Evolutionary conservation across 2,329 filamentous ascomycete species (phyloP).

Genomic region (Colletotrichum aenigma): DNA sequence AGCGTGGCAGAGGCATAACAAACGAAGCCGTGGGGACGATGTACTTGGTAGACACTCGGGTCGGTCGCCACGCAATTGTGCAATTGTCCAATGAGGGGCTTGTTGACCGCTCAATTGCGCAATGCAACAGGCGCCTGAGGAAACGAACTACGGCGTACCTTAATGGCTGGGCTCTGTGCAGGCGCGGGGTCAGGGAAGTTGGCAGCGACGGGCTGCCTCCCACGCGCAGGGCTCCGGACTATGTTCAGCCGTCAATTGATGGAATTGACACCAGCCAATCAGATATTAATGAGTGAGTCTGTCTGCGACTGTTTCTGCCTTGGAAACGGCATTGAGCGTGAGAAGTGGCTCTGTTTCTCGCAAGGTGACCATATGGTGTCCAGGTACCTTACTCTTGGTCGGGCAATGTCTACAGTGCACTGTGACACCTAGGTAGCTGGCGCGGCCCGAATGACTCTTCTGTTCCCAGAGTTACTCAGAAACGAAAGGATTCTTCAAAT

Average conservation of each 20-base stretch:
- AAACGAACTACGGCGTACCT: not conserved
- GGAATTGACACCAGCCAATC: not conserved
- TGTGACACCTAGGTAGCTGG: not conserved
- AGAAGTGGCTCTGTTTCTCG: not conserved
- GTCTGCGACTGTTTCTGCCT: not conserved
- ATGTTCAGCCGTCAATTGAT: not conserved
- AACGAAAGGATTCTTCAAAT: not conserved
- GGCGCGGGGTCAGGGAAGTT: not conserved
- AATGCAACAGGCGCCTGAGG: not conserved
- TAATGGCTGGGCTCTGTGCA: not conserved
- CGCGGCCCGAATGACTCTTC: not conserved
- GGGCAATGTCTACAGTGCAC: not conserved
- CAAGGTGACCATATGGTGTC: not conserved
- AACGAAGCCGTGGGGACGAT: not conserved
- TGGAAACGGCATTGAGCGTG: not conserved
- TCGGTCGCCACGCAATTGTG: not conserved
- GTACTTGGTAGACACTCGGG: not conserved
- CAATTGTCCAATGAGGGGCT: conserved; percentile 15
- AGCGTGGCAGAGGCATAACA: not conserved
- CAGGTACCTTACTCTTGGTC: not conserved
- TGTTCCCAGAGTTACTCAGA: not conserved
- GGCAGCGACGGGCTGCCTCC: not conserved
- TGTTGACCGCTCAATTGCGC: not conserved
- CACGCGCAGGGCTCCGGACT: not conserved
- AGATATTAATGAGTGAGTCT: not conserved